Evolutionary conservation across 2,329 filamentous ascomycete genomes (phyloP).

Genomic region (Lojkania enalia): DNA sequence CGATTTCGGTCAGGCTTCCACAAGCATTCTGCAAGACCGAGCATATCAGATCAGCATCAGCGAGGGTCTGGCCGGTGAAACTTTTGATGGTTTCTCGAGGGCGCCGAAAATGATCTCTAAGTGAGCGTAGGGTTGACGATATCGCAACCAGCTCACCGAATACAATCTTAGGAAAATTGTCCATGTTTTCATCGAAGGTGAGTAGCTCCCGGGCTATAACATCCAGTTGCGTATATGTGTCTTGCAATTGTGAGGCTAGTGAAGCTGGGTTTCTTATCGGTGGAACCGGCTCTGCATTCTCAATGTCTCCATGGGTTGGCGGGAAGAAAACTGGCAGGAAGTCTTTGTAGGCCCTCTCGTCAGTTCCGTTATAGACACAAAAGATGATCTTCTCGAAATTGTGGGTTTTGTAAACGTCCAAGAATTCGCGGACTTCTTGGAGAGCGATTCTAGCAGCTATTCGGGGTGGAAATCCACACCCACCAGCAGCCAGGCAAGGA

Average conservation of each 20-base stretch:
- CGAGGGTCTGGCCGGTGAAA: conserved; percentile 11
- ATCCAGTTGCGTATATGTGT: conserved; percentile 24
- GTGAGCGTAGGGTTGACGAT: conserved; percentile 15
- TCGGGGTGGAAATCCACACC: conserved; percentile 34
- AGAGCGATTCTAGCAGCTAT: conserved; percentile 38
- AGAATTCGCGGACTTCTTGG: conserved; percentile 35
- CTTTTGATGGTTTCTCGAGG: conserved; percentile 3
- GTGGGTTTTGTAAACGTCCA: conserved; percentile 28
- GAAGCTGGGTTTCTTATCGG: conserved; percentile 14
- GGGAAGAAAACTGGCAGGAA: conserved; percentile 38
- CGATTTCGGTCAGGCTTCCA: conserved; percentile 24
- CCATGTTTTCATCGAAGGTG: conserved; percentile 17
- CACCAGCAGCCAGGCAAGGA: conserved; percentile 37
- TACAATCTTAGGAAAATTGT: conserved; percentile 20
- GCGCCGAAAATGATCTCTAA: conserved; percentile 19
- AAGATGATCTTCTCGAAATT: conserved; percentile 36
- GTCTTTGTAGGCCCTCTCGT: conserved; percentile 35
- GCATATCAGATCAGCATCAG: conserved; percentile 30
- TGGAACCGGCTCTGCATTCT: conserved; percentile 18
- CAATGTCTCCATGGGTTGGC: conserved; percentile 35
- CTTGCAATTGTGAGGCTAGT: conserved; percentile 20
- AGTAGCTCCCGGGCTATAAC: conserved; percentile 17
- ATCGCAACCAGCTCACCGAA: conserved; percentile 22
- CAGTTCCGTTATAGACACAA: conserved; percentile 27
- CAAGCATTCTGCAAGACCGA: conserved; percentile 27